Percentiles rank a stretch among this genome's conserved stretches.
phyloP scores from a whole-genome alignment of 73 alveolate species.

The Paramecium biaurelia region DNA sequence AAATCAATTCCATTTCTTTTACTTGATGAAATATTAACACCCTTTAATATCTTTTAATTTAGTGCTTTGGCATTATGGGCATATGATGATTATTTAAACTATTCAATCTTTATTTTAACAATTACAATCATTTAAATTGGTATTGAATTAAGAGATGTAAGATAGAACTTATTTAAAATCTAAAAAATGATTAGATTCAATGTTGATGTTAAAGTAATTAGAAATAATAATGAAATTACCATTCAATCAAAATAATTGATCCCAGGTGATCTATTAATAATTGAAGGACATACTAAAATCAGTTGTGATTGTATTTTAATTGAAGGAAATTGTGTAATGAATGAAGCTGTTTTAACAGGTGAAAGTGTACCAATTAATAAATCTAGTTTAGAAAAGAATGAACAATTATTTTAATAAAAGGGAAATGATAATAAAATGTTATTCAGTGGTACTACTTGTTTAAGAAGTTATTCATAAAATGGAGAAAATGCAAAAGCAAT shows the following conservation, averaged over 20 bases:
- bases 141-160: neutral
- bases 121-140: neutral
- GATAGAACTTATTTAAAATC: neutral
- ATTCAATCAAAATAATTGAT: slow-evolving; percentile 69
- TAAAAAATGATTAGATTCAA: slow-evolving; percentile 3
- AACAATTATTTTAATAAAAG: slow-evolving; percentile 63
- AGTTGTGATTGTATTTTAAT: slow-evolving; percentile 91
- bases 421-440: slow-evolving; percentile 46
- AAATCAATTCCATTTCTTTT: slow-evolving; percentile 63
- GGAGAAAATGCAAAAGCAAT: slow-evolving; percentile 58
- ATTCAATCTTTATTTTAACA: slow-evolving; percentile 62
- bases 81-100: slow-evolving; percentile 68
- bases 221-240: neutral
- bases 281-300: slow-evolving; percentile 69
- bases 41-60: slow-evolving; percentile 66
- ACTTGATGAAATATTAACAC: slow-evolving; percentile 70
- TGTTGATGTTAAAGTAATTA: slow-evolving; percentile 22
- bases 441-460: slow-evolving; percentile 13
- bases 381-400: slow-evolving; percentile 61
- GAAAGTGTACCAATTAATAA: slow-evolving; percentile 90
- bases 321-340: slow-evolving; percentile 84
- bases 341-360: slow-evolving; percentile 95
- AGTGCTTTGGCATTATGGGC: slow-evolving; percentile 72
- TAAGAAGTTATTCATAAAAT: neutral
- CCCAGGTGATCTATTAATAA: slow-evolving; percentile 85